These are phyloP conservation scores for Tolypocladium sp. DNA, from an alignment of 2,329 filamentous ascomycete genomes.

Conservation along the genomic window DNA sequence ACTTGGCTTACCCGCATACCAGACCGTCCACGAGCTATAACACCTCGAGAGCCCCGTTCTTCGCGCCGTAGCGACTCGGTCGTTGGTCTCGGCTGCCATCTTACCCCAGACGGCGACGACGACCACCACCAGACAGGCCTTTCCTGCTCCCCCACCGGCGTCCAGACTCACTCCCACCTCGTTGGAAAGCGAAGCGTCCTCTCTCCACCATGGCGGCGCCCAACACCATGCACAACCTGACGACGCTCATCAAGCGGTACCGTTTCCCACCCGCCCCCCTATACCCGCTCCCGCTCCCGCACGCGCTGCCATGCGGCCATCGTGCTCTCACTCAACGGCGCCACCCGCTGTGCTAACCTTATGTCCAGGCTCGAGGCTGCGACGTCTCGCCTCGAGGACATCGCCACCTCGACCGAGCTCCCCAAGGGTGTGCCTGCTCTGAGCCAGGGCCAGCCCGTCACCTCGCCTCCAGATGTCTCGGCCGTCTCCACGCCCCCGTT, in stretches of 20 bases:
- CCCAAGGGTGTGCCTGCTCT: conserved; percentile 40
- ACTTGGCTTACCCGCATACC: not conserved
- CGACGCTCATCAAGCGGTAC: conserved; percentile 96
- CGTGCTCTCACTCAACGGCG: not conserved
- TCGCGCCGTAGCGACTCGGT: not conserved
- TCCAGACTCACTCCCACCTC: not conserved
- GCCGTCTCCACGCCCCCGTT: conserved; percentile 28
- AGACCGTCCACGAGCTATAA: not conserved
- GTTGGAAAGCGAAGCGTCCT: not conserved
- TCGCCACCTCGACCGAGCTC: conserved; percentile 67
- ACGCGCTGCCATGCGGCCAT: not conserved
- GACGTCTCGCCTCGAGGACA: conserved; percentile 91
- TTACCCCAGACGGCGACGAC: not conserved
- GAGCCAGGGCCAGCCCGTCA: conserved; percentile 22
- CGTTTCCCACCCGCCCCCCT: not conserved
- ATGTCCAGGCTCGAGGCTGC: conserved; percentile 82
- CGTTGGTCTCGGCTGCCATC: not conserved
- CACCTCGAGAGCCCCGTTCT: not conserved
- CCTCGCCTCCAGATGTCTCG: conserved; percentile 20
- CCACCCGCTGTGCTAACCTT: conserved; percentile 30
- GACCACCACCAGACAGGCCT: not conserved
- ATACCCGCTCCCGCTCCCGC: not conserved
- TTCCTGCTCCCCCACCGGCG: not conserved
- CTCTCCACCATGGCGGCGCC: conserved; percentile 52
- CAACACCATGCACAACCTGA: conserved; percentile 90